Evolutionary conservation across 2,329 filamentous ascomycete genomes (phyloP), one percentile per base, ranked within the genome.

Genomic region (Septoria petroselini): DNA sequence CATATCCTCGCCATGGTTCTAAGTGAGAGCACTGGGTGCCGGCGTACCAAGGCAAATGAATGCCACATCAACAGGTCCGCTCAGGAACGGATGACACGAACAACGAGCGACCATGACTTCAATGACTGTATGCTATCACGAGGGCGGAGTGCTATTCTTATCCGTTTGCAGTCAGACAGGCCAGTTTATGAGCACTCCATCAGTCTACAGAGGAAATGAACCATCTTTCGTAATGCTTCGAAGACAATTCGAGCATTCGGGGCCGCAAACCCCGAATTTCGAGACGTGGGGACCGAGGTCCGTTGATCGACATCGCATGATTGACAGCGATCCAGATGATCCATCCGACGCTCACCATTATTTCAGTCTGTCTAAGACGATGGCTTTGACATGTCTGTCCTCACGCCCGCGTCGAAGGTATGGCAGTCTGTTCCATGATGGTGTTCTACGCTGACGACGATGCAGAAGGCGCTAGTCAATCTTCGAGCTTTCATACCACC

Each of bases 401-500:
- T 67, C 25, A 61, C 65, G 42, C 64, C 65, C 46, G 62, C 65
- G 35, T 67, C 65, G 29, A 65, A 65, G 58, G 64, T 58, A 55
- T 37, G 30, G 35, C 7, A 4, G 6, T 7, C 15, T 7, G 31
- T 30, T 19, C 14, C 33, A 5, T 14, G 23, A 17, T 8, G 1
- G 18, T 9, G 9, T n/a, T 14, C 2, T 18, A 17, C 25, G 45
- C 50, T 55, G 27, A 56, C 44, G 8, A 30, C 15, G 12, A 3
- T 29, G 41, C 39, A 67, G 65, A 64, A 61, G 50, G 81, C 80
- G 31, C 72, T 84, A 61, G 71, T 76, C 34, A 76, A 80, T 47
- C 70, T 84, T 19, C 73, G 79, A 58, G 65, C 71, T 29, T 84
- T 81, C 60, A 67, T 69, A 11, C 72, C 80, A n/a, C 79, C 79